A percentile compares a stretch with the other conserved stretches of the same genome.
Conservation (phyloP, 2,329 filamentous ascomycete genomes). For the Zymoseptoria tritici region DNA sequence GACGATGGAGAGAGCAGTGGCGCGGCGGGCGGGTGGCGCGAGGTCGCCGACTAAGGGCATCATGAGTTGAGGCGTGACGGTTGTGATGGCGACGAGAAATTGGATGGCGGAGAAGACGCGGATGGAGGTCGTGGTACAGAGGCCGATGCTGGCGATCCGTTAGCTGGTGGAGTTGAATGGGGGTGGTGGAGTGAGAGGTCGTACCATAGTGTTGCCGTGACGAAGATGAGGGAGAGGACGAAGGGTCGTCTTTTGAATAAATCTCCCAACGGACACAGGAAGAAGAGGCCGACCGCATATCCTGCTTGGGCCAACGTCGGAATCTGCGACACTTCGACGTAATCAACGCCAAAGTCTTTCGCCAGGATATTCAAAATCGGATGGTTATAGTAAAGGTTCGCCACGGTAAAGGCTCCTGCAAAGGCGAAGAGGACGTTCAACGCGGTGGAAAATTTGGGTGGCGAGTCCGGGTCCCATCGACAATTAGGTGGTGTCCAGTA, state of each 20-base stretch:
- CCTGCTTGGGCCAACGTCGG: slow-evolving; percentile 74
- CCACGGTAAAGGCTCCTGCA: slow-evolving; percentile 62
- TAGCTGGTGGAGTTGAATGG: neutral
- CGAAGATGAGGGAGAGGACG: slow-evolving; percentile 54
- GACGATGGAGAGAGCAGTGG: slow-evolving; percentile 64
- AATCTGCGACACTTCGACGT: slow-evolving; percentile 59
- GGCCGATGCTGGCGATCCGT: slow-evolving; percentile 53
- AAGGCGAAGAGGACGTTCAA: slow-evolving; percentile 66
- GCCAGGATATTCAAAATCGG: slow-evolving; percentile 72
- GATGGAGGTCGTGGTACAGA: slow-evolving; percentile 62
- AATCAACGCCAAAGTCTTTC: slow-evolving; percentile 59
- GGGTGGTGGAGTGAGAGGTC: too few relatives aligned
- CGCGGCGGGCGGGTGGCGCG: slow-evolving; percentile 60
- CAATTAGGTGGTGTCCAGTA: slow-evolving; percentile 58
- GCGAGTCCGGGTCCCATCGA: slow-evolving; percentile 59
- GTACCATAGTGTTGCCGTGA: slow-evolving; percentile 60
- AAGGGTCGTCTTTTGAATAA: slow-evolving; percentile 59
- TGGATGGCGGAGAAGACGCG: slow-evolving; percentile 60
- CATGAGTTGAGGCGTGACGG: slow-evolving; percentile 69
- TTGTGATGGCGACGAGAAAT: slow-evolving; percentile 68
- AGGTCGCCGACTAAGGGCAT: slow-evolving; percentile 74
- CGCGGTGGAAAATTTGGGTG: slow-evolving; percentile 59
- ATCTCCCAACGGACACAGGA: slow-evolving; percentile 71
- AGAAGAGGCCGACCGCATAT: slow-evolving; percentile 65
- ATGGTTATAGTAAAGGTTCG: slow-evolving; percentile 75